Percentiles rank a stretch among this genome's conserved stretches.
phyloP scores from a whole-genome alignment of 2,329 filamentous ascomycete species.

The Colletotrichum cordylinicola region DNA sequence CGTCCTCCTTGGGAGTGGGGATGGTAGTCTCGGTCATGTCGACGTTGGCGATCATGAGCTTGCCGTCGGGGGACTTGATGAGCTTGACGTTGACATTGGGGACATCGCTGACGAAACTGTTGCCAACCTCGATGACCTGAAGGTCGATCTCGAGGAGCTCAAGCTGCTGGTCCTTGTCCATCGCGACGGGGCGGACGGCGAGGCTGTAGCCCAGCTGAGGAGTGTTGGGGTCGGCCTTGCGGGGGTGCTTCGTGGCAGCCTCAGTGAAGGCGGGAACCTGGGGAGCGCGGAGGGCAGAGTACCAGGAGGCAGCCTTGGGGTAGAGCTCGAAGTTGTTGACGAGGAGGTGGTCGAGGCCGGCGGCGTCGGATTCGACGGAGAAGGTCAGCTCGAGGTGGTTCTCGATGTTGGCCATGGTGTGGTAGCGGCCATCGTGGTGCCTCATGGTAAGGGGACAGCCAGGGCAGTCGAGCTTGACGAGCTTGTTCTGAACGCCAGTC shows the following conservation, averaged over 20 bases:
- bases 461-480: constrained; percentile 57
- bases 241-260: constrained; percentile 32
- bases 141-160: constrained; percentile 61
- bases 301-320: constrained; percentile 53
- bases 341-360: constrained; percentile 50
- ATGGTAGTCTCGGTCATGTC: constrained; percentile 37
- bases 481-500: constrained; percentile 39
- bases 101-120: constrained; percentile 58
- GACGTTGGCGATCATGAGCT: constrained; percentile 60
- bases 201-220: constrained; percentile 57
- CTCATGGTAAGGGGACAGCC: constrained; percentile 52
- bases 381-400: constrained; percentile 61
- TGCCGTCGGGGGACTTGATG: constrained; percentile 61
- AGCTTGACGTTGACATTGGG: constrained; percentile 65
- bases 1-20: constrained; percentile 27
- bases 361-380: constrained; percentile 50
- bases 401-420: constrained; percentile 28
- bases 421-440: constrained; percentile 29
- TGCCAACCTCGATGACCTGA: constrained; percentile 65
- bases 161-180: constrained; percentile 56
- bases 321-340: constrained; percentile 69
- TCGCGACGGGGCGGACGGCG: constrained; percentile 45
- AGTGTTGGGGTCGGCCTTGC: constrained; percentile 31
- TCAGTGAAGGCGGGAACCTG: constrained; percentile 44
- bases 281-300: constrained; percentile 47